Evolutionary conservation across 257 asterid species (phyloP).

Genomic region (Fraxinus cuspidata): DNA sequence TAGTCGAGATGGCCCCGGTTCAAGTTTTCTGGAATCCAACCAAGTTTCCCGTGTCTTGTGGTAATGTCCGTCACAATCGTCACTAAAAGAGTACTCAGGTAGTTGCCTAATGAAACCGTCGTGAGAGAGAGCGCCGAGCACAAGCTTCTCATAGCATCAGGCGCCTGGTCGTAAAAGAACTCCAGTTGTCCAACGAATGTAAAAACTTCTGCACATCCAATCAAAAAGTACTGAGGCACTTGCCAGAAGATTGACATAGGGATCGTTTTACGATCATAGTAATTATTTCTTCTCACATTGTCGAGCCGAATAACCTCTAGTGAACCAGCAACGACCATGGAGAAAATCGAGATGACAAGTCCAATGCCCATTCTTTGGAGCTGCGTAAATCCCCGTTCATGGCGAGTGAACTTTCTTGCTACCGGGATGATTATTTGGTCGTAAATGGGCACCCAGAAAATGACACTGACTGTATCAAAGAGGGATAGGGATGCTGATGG

Average conservation of each 20-base stretch:
- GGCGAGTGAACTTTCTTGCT: constrained; percentile 57
- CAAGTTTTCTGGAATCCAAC: constrained; percentile 83
- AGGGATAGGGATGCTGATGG: constrained; percentile 82
- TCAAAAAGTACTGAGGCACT: constrained; percentile 75
- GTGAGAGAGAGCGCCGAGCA: constrained; percentile 74
- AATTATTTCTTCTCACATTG: constrained; percentile 44
- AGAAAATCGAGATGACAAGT: constrained; percentile 50
- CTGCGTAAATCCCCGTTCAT: constrained; percentile 74
- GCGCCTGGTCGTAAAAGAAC: constrained; percentile 89
- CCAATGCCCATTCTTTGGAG: constrained; percentile 88
- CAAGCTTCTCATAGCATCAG: constrained; percentile 83
- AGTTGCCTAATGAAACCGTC: constrained; percentile 69
- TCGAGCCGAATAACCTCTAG: constrained; percentile 65
- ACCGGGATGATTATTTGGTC: constrained; percentile 49
- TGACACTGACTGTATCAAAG: constrained; percentile 77
- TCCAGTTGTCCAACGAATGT: constrained; percentile 78
- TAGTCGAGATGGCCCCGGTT: constrained; percentile 84
- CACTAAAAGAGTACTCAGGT: constrained; percentile 60
- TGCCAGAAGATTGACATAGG: constrained; percentile 91
- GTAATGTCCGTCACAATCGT: constrained; percentile 54
- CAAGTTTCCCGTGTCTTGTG: constrained; percentile 46
- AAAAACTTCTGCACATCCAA: constrained; percentile 86
- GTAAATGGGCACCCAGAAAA: constrained; percentile 69
- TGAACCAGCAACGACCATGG: constrained; percentile 67
- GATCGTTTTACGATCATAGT: constrained; percentile 49